A percentile compares a stretch with the other conserved stretches of the same genome.
These are phyloP conservation scores for Guadua angustifolia DNA, from an alignment of 176 grass and related monocot species.

Conservation along the genomic window DNA sequence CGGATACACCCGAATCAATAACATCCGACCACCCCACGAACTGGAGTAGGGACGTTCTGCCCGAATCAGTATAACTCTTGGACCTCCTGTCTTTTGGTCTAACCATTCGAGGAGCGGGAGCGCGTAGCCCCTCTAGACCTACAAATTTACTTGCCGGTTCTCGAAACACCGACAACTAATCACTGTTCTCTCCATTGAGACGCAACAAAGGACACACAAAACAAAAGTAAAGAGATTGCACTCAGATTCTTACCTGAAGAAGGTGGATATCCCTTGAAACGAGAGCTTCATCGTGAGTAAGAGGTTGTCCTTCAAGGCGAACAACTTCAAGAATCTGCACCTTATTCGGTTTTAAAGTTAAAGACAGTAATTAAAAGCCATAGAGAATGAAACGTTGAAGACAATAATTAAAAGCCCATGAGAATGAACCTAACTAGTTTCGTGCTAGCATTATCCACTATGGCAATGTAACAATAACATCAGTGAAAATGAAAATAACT, in stretches of 20 bases:
- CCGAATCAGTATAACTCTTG: too few relatives aligned
- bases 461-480: neutral
- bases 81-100: too few relatives aligned
- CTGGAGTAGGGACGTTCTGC: too few relatives aligned
- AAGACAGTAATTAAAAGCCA: neutral
- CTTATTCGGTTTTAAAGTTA: slow-evolving; percentile 21
- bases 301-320: slow-evolving; percentile 77
- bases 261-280: slow-evolving; percentile 84
- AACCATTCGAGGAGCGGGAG: too few relatives aligned
- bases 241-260: slow-evolving; percentile 62
- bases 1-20: too few relatives aligned
- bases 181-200: neutral
- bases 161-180: too few relatives aligned
- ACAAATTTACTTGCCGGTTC: too few relatives aligned
- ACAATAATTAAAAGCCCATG: neutral
- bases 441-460: neutral
- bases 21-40: too few relatives aligned
- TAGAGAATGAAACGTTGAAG: neutral
- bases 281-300: slow-evolving; percentile 74
- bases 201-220: neutral
- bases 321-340: slow-evolving; percentile 93
- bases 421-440: slow-evolving; percentile 12
- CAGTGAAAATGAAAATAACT: neutral
- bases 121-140: too few relatives aligned
- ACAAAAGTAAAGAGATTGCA: neutral